Base-by-base conservation (phyloP, 495 filamentous ascomycete genomes). In the Barbatosphaeria neglecta region DNA sequence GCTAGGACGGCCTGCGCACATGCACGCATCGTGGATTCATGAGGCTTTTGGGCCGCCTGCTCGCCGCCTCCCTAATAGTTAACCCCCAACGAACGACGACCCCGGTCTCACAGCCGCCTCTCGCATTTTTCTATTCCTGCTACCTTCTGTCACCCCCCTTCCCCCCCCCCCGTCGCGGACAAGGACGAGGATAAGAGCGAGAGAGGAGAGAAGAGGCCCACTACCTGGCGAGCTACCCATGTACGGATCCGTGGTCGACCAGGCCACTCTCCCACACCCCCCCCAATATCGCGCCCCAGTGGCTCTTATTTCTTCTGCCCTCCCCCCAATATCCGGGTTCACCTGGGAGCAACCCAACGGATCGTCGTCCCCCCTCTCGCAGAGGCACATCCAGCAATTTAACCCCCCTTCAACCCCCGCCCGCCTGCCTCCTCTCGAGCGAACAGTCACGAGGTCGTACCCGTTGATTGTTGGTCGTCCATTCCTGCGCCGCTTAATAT, bases 231-330 rank as follows among this genome's bases (percentile, higher is more conserved):
- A 31, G 9, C 9, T 13, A 31, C 27, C 47, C 41, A 50, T 43
- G 25, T 39, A 37, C 7, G 33, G 22, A 41, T 49, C 5, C 39
- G 59, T 55, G 58, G 58, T 58, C 50, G 56, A 60, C 52, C 41
- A 46, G 41, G 48, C 55, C 53, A 51, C 50, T 53, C 55, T 49
- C 57, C 50, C 54, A 60, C 59, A 56, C 53, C 47, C 52, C 54
- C 56, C 51, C 24, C 46, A 31, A 31, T 31, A 31, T 31, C 9
- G n/a, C n/a, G n/a, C n/a, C n/a, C n/a, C n/a, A n/a, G n/a, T n/a
- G n/a, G n/a, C n/a, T n/a, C n/a, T n/a, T n/a, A 49, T 47, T 50
- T 50, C 60, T 56, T 54, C 56, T 49, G 46, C 51, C 48, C 54
- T n/a, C 24, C 10, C 22, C 28, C 43, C 48, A 41, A 11, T 20